Evolutionary conservation across 257 asterid species (phyloP).

Genomic region (Orobanche coerulescens): DNA sequence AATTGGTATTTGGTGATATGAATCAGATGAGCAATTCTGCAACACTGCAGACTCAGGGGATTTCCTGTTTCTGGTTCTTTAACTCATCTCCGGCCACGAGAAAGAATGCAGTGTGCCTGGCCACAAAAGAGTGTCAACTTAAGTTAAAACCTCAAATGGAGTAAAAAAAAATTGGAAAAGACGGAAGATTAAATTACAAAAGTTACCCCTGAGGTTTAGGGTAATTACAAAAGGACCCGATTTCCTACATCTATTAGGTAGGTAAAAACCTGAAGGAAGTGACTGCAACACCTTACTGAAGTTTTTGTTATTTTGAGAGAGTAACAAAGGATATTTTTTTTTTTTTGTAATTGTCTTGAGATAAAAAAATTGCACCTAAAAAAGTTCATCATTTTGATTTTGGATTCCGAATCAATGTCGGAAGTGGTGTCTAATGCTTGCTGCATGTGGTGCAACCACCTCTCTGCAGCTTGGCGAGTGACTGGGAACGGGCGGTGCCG

Average conservation of each 20-base stretch:
- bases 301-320: neutral
- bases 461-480: constrained; percentile 82
- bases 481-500: constrained; percentile 96
- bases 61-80: constrained; percentile 50
- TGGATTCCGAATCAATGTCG: constrained; percentile 69
- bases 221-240: too few species aligned
- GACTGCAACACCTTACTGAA: too few species aligned
- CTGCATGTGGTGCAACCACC: constrained; percentile 97
- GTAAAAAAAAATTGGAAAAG: neutral
- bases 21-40: constrained; percentile 10
- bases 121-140: neutral
- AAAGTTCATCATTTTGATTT: constrained; percentile 71
- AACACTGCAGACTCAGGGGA: constrained; percentile 20
- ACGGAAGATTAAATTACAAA: too few species aligned
- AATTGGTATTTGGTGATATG: neutral
- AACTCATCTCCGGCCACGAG: constrained; percentile 89
- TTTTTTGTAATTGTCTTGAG: too few species aligned
- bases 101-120: constrained; percentile 95
- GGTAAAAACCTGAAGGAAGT: too few species aligned
- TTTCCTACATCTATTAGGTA: too few species aligned
- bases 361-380: constrained; percentile 52
- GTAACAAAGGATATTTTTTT: neutral
- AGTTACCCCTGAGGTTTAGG: too few species aligned
- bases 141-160: neutral
- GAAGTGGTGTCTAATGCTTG: constrained; percentile 56